Evolutionary conservation across 2,329 filamentous ascomycete species (phyloP).

Genomic region (Albophoma yamanashiensis): DNA sequence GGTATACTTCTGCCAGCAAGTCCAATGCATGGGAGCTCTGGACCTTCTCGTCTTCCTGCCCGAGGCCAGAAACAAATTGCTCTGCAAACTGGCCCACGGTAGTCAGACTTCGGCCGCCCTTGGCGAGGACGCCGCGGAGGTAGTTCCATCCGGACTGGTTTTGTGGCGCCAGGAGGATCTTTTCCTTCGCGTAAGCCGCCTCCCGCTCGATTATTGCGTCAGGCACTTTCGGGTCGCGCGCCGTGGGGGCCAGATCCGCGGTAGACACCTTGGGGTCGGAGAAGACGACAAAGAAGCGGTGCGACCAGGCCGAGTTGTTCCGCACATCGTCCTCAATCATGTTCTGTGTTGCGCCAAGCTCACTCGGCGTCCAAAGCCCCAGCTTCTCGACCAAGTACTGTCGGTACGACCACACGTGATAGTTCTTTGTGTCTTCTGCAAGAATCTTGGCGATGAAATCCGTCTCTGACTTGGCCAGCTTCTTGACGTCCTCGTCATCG

Average conservation of each 20-base stretch:
- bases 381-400: constrained; percentile 57
- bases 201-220: constrained; percentile 61
- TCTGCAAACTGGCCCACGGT: constrained; percentile 36
- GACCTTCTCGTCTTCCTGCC: constrained; percentile 38
- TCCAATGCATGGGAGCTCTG: constrained; percentile 59
- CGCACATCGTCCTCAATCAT: constrained; percentile 73
- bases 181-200: constrained; percentile 60
- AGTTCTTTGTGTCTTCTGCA: constrained; percentile 83
- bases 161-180: constrained; percentile 73
- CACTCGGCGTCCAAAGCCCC: constrained; percentile 59
- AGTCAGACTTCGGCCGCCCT: constrained; percentile 43
- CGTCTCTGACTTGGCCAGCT: constrained; percentile 54
- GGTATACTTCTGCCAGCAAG: constrained; percentile 58
- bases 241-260: constrained; percentile 34
- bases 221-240: constrained; percentile 46
- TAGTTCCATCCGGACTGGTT: constrained; percentile 96
- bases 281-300: constrained; percentile 90
- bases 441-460: constrained; percentile 75
- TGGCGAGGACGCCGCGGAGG: constrained; percentile 62
- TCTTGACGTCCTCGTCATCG: constrained; percentile 43
- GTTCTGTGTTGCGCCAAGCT: constrained; percentile 60
- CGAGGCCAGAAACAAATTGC: constrained; percentile 38
- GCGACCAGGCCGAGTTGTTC: constrained; percentile 97
- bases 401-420: constrained; percentile 96
- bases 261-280: constrained; percentile 44